Evolutionary conservation across 768 basidiomycete species (phyloP).

Genomic region (Heimioporus sp.): DNA sequence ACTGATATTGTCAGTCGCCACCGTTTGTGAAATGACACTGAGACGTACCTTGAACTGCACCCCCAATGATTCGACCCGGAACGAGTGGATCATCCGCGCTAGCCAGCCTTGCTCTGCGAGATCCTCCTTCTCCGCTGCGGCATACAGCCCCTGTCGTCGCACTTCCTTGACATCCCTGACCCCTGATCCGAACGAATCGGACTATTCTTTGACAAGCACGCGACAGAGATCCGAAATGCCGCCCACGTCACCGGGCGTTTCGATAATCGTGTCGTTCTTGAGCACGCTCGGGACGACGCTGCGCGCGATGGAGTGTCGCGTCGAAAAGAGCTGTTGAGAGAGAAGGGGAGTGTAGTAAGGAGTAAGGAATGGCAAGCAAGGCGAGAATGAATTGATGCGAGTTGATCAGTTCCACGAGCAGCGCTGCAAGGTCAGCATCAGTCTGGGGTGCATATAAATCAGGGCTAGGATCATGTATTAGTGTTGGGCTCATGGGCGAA

Average conservation of each 20-base stretch:
- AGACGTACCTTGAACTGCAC: conserved; percentile 82
- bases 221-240: conserved; percentile 92
- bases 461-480: conserved; percentile 45
- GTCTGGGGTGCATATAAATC: conserved; percentile 90
- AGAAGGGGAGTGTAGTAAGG: conserved; percentile 87
- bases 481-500: not conserved
- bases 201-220: conserved; percentile 86
- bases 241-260: conserved; percentile 90
- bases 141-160: conserved; percentile 58
- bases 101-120: conserved; percentile 99
- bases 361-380: conserved; percentile 92
- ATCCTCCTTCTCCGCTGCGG: conserved; percentile 72
- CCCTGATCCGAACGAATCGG: conserved; percentile 45
- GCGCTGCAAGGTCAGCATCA: conserved; percentile 82
- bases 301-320: conserved; percentile 89
- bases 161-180: conserved; percentile 37
- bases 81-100: conserved; percentile 95
- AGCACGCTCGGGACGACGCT: conserved; percentile 92
- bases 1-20: conserved; percentile 38
- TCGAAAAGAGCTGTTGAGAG: conserved; percentile 82
- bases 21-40: not conserved
- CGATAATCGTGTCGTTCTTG: conserved; percentile 95
- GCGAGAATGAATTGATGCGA: conserved; percentile 96
- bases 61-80: conserved; percentile 82
- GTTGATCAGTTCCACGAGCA: conserved; percentile 92